Base-by-base conservation (phyloP, 306 rosid genomes). In the Arachis stenosperma region DNA sequence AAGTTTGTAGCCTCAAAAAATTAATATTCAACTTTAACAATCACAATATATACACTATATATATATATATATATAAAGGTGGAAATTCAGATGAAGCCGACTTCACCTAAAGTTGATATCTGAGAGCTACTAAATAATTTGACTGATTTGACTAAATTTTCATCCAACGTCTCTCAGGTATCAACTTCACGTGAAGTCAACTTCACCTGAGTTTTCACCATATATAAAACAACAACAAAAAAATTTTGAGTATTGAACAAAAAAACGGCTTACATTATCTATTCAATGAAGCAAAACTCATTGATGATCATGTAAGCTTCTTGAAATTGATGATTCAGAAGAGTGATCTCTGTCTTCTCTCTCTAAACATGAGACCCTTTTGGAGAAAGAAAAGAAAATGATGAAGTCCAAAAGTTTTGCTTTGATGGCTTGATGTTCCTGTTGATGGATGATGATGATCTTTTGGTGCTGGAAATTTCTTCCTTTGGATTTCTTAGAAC, bases 401-500 rank as follows among this genome's bases (percentile, higher is more conserved):
- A 74, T 64, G 71, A 43, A 68, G 46, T 46, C 6, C 10, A 14
- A 68, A 27, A 46, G 11, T 69, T 75, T 51, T 52, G 71, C 52
- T 76, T 76, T 50, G 17, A 61, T 50, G 17, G 61, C 53, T 76
- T 76, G 33, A n/a, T 57, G 62, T 0, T 69, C 42, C 14, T 5
- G 66, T 42, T 4, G 10, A 0, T 6, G 48, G 48, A 44, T 44
- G 48, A 6, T 40, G 76, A n/a, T 33, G 70, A 5, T 51, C 11
- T 46, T 36, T 65, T 50, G 37, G 37, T 33, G 0, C 4, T 9
- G 17, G 39, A 5, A 48, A 39, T 60, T 44, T 67, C 59, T 44
- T 67, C 59, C 42, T 59, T 51, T 0, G 47, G 78, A 9, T 65
- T 47, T 46, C 67, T 85, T 0, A 88, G 79, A 68, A 84, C 79